These are phyloP conservation scores for Scedosporium aurantiacum DNA, from an alignment of 2,329 filamentous ascomycete species.

Conservation along the genomic window DNA sequence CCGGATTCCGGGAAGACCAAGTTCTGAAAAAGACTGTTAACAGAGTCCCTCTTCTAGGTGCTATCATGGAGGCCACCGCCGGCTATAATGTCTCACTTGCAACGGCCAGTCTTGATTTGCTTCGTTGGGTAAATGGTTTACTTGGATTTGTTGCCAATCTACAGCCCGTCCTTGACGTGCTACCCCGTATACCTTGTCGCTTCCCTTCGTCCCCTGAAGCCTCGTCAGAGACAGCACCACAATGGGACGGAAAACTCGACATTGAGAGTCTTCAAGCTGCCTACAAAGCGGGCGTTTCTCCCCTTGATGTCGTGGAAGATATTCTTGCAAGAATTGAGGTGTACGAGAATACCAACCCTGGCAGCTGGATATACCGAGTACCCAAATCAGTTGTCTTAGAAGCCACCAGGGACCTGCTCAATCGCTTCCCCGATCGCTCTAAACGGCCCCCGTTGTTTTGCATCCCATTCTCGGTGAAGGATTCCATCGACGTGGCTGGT, in stretches of 20 bases:
- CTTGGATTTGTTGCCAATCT: constrained; percentile 35
- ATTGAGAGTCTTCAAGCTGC: constrained; percentile 29
- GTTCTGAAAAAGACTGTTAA: not conserved
- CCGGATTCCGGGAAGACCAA: not conserved
- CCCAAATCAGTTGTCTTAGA: constrained; percentile 25
- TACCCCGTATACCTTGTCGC: not conserved
- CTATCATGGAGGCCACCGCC: not conserved
- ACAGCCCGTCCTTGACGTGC: constrained; percentile 16
- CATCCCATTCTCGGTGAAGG: constrained; percentile 45
- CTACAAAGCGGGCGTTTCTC: constrained; percentile 30
- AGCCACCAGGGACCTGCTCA: constrained; percentile 27
- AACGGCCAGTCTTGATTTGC: constrained; percentile 27
- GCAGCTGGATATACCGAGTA: constrained; percentile 39
- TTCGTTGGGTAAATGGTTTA: constrained; percentile 38
- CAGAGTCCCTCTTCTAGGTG: not conserved
- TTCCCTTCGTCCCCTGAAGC: constrained; percentile 7
- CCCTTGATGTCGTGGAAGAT: constrained; percentile 29
- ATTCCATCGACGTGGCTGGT: constrained; percentile 41
- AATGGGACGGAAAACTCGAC: constrained; percentile 28
- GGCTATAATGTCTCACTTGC: not conserved
- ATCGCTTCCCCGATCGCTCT: constrained; percentile 20
- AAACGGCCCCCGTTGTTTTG: constrained; percentile 41
- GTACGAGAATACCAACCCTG: constrained; percentile 33
- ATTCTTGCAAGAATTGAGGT: constrained; percentile 35
- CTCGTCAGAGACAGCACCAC: constrained; percentile 16